These are phyloP conservation scores for Globisporangium irregulare DNA, from an alignment of 352 stramenopile genomes.

Conservation along the genomic window DNA sequence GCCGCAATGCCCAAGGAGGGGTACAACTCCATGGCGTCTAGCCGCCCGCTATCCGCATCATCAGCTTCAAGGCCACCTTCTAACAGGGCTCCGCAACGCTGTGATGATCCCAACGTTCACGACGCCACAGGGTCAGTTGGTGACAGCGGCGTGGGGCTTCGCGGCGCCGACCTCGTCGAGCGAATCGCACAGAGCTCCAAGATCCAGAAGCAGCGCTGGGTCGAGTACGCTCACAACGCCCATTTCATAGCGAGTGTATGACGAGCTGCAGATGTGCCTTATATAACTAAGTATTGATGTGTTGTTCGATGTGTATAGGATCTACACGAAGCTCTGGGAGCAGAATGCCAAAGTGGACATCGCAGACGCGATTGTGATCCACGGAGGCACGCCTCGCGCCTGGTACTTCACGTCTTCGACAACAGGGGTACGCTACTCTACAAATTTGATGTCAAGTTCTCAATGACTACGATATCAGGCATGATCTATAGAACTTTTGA, in stretches of 20 bases:
- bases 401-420: constrained; percentile 64
- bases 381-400: constrained; percentile 32
- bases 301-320: constrained; percentile 1
- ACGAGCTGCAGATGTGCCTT: too few species aligned
- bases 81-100: not conserved
- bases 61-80: not conserved
- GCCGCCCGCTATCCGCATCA: not conserved
- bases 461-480: too few species aligned
- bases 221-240: constrained; percentile 29
- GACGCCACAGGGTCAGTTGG: not conserved
- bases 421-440: constrained; percentile 36
- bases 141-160: constrained; percentile 17
- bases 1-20: constrained; percentile 8
- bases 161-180: constrained; percentile 49
- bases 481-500: too few species aligned
- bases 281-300: not conserved
- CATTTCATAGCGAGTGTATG: not conserved
- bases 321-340: constrained; percentile 61
- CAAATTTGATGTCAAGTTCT: not conserved
- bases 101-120: not conserved
- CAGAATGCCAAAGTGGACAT: constrained; percentile 59
- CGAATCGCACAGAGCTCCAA: constrained; percentile 41
- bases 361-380: constrained; percentile 49
- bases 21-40: not conserved
- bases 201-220: constrained; percentile 54